Percentiles rank a stretch among this genome's conserved stretches.
phyloP scores from a whole-genome alignment of 306 rosid species.

The Vigna angularis region DNA sequence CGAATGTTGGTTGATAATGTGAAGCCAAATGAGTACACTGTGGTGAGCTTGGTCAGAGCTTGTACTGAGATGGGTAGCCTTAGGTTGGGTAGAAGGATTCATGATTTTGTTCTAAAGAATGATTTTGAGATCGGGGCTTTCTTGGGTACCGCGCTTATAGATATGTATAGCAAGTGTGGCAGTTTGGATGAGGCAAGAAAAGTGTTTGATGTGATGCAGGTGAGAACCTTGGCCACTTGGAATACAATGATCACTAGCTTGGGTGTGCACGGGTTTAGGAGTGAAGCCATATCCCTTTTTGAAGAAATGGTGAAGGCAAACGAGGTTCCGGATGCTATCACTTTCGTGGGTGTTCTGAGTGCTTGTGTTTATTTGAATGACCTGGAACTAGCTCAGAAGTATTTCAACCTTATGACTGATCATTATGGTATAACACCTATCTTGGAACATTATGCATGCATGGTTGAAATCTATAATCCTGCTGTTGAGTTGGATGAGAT shows the following conservation, averaged over 20 bases:
- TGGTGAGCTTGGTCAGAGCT: constrained; percentile 69
- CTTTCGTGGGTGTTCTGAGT: constrained; percentile 55
- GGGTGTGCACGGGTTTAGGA: constrained; percentile 73
- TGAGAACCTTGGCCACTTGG: constrained; percentile 72
- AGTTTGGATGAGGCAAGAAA: constrained; percentile 59
- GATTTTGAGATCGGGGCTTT: constrained; percentile 58
- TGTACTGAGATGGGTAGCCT: constrained; percentile 68
- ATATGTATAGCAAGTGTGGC: constrained; percentile 81
- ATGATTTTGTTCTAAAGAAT: constrained; percentile 57
- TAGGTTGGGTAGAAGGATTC: constrained; percentile 64
- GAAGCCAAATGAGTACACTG: constrained; percentile 66
- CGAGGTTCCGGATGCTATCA: constrained; percentile 49
- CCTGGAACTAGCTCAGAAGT: constrained; percentile 47
- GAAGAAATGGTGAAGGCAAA: constrained; percentile 55
- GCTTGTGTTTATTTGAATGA: constrained; percentile 45
- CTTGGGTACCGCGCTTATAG: constrained; percentile 73
- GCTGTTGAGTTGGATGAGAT: constrained; percentile 43
- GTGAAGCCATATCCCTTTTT: constrained; percentile 58
- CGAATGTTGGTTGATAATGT: constrained; percentile 65
- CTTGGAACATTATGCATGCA: constrained; percentile 61
- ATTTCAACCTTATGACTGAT: constrained; percentile 58
- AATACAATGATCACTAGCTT: constrained; percentile 76
- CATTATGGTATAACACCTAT: constrained; percentile 61
- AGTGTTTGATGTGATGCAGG: constrained; percentile 58
- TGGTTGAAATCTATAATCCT: constrained; percentile 60